These are phyloP conservation scores for Shiraia bambusicola DNA, from an alignment of 2,329 filamentous ascomycete species.

Conservation along the genomic window DNA sequence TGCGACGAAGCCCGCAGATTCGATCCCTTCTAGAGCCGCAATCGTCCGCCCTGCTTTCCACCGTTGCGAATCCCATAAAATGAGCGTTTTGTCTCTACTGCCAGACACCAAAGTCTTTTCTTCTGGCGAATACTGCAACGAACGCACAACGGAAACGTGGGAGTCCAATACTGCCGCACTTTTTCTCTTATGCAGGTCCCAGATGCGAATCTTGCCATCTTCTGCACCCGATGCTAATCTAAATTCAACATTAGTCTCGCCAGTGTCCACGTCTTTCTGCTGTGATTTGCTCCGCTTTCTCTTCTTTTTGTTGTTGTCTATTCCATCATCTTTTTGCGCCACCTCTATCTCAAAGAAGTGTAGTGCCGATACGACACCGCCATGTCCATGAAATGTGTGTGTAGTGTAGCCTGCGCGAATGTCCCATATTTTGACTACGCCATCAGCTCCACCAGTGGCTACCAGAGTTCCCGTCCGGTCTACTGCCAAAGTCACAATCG, in stretches of 20 bases:
- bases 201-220: slow-evolving; percentile 88
- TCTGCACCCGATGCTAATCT: slow-evolving; percentile 88
- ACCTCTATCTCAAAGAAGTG: slow-evolving; percentile 80
- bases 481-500: slow-evolving; percentile 81
- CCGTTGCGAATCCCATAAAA: slow-evolving; percentile 82
- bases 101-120: slow-evolving; percentile 78
- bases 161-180: slow-evolving; percentile 79
- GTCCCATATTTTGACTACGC: slow-evolving; percentile 95
- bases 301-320: slow-evolving; percentile 38
- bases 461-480: slow-evolving; percentile 87
- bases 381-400: slow-evolving; percentile 91
- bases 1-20: slow-evolving; percentile 77
- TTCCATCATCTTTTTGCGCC: slow-evolving; percentile 49
- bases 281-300: slow-evolving; percentile 47
- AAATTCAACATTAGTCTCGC: slow-evolving; percentile 62
- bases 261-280: slow-evolving; percentile 47
- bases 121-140: slow-evolving; percentile 74
- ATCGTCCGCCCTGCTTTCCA: slow-evolving; percentile 83
- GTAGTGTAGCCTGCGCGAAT: slow-evolving; percentile 86
- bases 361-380: slow-evolving; percentile 85
- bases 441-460: slow-evolving; percentile 90
- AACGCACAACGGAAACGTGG: slow-evolving; percentile 92
- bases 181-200: slow-evolving; percentile 84
- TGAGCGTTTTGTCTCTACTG: slow-evolving; percentile 89
- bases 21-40: slow-evolving; percentile 81